phyloP scores from a whole-genome alignment of 805 yeast species.

The Metschnikowia anglica region DNA sequence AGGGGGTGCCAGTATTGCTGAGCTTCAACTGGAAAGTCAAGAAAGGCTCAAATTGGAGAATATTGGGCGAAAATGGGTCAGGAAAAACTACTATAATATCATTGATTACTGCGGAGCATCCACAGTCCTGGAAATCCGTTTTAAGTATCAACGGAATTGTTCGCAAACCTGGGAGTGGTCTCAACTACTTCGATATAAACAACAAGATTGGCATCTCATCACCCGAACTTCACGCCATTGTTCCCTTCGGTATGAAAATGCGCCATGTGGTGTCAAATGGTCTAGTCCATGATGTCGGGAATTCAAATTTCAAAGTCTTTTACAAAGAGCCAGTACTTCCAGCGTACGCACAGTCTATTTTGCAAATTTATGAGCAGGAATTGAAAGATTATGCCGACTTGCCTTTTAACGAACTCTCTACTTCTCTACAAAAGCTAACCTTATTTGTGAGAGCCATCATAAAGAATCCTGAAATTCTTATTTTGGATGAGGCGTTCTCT shows the following conservation, averaged over 20 bases:
- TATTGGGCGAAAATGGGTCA: slow-evolving; percentile 85
- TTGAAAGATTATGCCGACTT: slow-evolving; percentile 39
- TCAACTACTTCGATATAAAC: slow-evolving; percentile 77
- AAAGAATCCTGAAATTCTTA: slow-evolving; percentile 72
- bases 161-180: slow-evolving; percentile 68
- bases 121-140: slow-evolving; percentile 86
- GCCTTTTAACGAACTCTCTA: slow-evolving; percentile 52
- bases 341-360: slow-evolving; percentile 21
- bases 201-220: slow-evolving; percentile 79
- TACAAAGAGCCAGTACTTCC: slow-evolving; percentile 30
- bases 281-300: slow-evolving; percentile 55
- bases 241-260: slow-evolving; percentile 57
- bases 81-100: slow-evolving; percentile 91
- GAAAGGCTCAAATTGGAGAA: slow-evolving; percentile 82
- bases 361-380: slow-evolving; percentile 24
- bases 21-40: slow-evolving; percentile 65
- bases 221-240: slow-evolving; percentile 90
- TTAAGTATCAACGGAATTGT: slow-evolving; percentile 63
- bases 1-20: slow-evolving; percentile 56
- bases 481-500: slow-evolving; percentile 90
- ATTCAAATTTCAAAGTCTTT: slow-evolving; percentile 47
- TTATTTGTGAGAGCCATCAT: slow-evolving; percentile 75
- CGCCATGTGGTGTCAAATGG: slow-evolving; percentile 70
- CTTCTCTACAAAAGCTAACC: slow-evolving; percentile 76
- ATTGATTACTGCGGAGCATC: slow-evolving; percentile 89